Base-by-base conservation (phyloP, 768 basidiomycete genomes). In the Lactifluus subvellereus region DNA sequence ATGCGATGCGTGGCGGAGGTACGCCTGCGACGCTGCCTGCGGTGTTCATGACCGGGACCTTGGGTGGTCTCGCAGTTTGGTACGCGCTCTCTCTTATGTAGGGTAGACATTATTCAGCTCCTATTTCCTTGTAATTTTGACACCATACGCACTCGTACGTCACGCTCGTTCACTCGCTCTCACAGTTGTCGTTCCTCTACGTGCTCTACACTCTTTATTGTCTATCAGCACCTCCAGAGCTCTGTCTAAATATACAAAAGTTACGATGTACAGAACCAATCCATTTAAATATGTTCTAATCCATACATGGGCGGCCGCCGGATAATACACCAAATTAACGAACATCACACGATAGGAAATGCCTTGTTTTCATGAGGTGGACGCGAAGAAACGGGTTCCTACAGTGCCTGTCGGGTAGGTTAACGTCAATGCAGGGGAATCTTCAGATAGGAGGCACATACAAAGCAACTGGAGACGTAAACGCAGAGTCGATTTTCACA, bases 51-150 rank as follows among this genome's bases (percentile, higher is more conserved):
- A 55, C 66, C 3, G 64, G 64, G 13, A 56, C 54, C 27, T 13
- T 66, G 40, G 66, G 66, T 27, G 66, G 66, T 27, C 30, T 67
- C 14, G 59, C 54, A 0, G 56, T 67, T 50, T 67, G 66, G 66
- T 67, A 61, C 35, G 59, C 57, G 14, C 54, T 65, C 40, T 57
- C 66, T 20, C 59, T 66, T 37, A 55, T 66, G 66, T 66, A 60
- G 35, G 11, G 66, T 66, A 60, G 35, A 18, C 20, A 16, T 13
- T 0, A 6, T 42, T 30, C 10, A 38, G 11, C n/a, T 33, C 30
- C 30, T 40, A 37, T 9, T 22, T 8, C 20, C 47, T 18, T 50
- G 49, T 32, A 20, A 3, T 38, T 42, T 54, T 47, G n/a, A 55
- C 37, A 51, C 51, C 54, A 35, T 22, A 42, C 33, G 51, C 27